Percentiles rank a stretch among this genome's conserved stretches.
phyloP scores from a whole-genome alignment of 2,329 filamentous ascomycete genomes.

The Lachnellula hyalina region DNA sequence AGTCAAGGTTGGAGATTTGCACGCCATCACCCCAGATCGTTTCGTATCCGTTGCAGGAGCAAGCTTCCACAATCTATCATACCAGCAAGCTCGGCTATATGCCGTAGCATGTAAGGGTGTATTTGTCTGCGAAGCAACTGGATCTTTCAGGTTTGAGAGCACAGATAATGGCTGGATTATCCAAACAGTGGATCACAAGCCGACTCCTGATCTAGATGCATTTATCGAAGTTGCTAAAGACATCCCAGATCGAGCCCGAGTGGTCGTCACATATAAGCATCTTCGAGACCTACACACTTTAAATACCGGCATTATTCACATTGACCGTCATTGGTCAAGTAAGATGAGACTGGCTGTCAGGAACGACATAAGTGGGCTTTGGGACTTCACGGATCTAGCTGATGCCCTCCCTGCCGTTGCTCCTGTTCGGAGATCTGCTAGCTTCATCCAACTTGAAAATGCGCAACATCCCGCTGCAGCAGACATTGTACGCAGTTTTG shows the following conservation, averaged over 20 bases:
- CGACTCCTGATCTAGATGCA: slow-evolving; percentile 77
- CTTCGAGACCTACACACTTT: slow-evolving; percentile 90
- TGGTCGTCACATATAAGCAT: slow-evolving; percentile 95
- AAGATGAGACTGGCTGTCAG: slow-evolving; percentile 91
- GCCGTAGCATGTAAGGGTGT: slow-evolving; percentile 89
- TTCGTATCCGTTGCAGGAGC: slow-evolving; percentile 92
- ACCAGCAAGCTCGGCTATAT: slow-evolving; percentile 94
- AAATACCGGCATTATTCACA: slow-evolving; percentile 84
- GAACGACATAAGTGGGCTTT: slow-evolving; percentile 84
- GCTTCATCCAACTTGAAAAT: slow-evolving; percentile 88
- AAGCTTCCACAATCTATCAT: slow-evolving; percentile 93
- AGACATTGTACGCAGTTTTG: slow-evolving; percentile 89
- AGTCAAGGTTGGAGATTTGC: slow-evolving; percentile 80
- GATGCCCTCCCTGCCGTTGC: slow-evolving; percentile 71
- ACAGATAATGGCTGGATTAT: slow-evolving; percentile 91
- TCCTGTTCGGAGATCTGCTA: slow-evolving; percentile 69
- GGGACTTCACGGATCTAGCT: slow-evolving; percentile 87
- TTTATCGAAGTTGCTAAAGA: slow-evolving; percentile 88
- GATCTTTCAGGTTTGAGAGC: slow-evolving; percentile 91
- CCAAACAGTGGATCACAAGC: slow-evolving; percentile 86
- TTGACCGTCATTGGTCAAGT: slow-evolving; percentile 92
- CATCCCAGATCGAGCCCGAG: slow-evolving; percentile 75
- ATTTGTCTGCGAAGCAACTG: slow-evolving; percentile 89
- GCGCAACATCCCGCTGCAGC: slow-evolving; percentile 86
- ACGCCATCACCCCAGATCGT: slow-evolving; percentile 90